Base-by-base conservation (phyloP, 2,329 filamentous ascomycete species). In the Coniochaeta pulveracea region DNA sequence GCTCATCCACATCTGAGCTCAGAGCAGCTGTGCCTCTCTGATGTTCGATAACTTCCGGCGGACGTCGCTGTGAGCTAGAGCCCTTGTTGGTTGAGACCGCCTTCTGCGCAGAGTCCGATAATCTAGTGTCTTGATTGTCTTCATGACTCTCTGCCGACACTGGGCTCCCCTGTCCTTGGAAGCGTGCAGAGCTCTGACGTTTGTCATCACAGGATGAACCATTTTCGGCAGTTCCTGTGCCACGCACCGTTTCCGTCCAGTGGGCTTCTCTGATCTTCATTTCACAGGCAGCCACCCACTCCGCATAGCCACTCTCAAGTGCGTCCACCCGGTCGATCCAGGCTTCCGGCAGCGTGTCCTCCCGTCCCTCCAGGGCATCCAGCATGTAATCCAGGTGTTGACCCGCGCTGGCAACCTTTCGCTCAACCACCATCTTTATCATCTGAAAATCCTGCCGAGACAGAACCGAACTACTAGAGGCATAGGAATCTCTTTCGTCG, bases 281-380 rank as follows among this genome's bases (percentile, higher is more conserved):
- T 48, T 93, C 85, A 19, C 83, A 86, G 30, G 79, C 69, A 30
- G 80, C 77, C 26, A 78, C 75, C 91, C 91, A 98, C 16, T 77
- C 70, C 6, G 76, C 73, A 54, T 89, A 94, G 19, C 78, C 72
- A 9, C 69, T 63, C 53, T 98, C 91, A 4, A 93, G 63, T 0
- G 60, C 57, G 52, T 96, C 91, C 59, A 96, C 80, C 4, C 78
- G 71, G 46, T 93, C 85, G 36, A 96, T 74, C 91, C 89, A 98
- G 18, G 63, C 54, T 25, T 93, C 82, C 0, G 91, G 91, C 8
- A 98, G 61, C 0, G 81, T 85, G 47, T 98, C 91, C 26, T 80
- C 68, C 35, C 77, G 68, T 2, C 85, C 88, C 54, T 96, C 91
- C 3, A 96, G 65, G 19, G 74, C 69, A 55, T 98, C 88, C 10